phyloP scores from a whole-genome alignment of 176 grass and related monocot genomes.

The Carex pumila region DNA sequence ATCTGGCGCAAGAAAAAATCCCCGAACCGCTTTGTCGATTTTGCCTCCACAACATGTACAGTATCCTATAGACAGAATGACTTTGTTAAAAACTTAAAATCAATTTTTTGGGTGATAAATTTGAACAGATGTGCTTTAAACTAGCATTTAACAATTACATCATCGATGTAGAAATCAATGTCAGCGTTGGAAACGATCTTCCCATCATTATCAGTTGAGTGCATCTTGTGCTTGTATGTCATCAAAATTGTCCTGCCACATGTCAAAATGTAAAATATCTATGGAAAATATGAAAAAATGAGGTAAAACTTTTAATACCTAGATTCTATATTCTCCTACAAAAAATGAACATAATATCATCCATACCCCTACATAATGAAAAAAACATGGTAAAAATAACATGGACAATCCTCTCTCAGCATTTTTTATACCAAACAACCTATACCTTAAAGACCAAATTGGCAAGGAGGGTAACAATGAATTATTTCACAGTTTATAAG shows the following conservation, averaged over 20 bases:
- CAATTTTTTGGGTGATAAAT: neutral
- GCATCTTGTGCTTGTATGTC: slow-evolving; percentile 99
- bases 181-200: slow-evolving; percentile 85
- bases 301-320: neutral
- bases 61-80: slow-evolving; percentile 45
- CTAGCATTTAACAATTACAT: slow-evolving; percentile 39
- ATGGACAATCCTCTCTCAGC: neutral
- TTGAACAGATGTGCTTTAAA: neutral
- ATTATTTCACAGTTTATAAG: neutral
- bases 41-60: slow-evolving; percentile 81
- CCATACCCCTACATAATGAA: neutral
- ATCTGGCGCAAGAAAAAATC: slow-evolving; percentile 96
- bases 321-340: neutral
- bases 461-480: neutral
- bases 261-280: neutral
- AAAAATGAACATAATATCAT: neutral
- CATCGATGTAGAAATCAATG: slow-evolving; percentile 79
- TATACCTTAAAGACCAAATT: neutral
- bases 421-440: neutral
- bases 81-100: neutral
- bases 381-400: neutral
- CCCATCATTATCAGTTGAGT: slow-evolving; percentile 74
- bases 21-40: slow-evolving; percentile 56
- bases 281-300: neutral
- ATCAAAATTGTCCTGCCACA: slow-evolving; percentile 75